Base-by-base conservation (phyloP, 345 rosid species). In the Bretschneidera sinensis region DNA sequence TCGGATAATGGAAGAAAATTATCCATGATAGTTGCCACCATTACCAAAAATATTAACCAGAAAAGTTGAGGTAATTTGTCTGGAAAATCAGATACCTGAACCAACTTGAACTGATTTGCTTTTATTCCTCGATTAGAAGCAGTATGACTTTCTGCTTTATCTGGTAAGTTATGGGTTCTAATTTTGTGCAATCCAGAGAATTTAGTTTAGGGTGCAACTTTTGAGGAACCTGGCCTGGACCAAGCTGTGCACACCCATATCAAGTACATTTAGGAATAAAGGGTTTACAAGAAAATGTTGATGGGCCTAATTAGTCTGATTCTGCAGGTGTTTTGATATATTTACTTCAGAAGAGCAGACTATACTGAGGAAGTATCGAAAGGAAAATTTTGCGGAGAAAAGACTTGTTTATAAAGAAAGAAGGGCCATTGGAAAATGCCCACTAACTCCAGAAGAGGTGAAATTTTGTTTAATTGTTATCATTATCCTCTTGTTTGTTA, bases 401-500 rank as follows among this genome's bases (percentile, higher is more conserved):
- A 81, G 51, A 55, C 95, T 91, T 43, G 53, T 87, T 54, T 82
- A 79, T 59, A 66, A 72, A 16, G 87, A 88, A 83, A 83, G 96
- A 71, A 79, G 97, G 64, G 95, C 88, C 56, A 89, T 87, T 17
- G 97, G 99, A 35, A 92, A 90, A 72, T 87, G 92, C 57, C 97
- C 96, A 48, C 71, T 94, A 62, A 85, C 95, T 67, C 99, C 96
- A 57, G 96, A 85, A 81, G 95, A 90, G 95, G 97, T 89, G 71
- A n/a, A 9, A 52, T 45, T 45, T 52, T 65, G 43, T 60, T 47
- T 63, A 9, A 54, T 53, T n/a, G n/a, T n/a, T n/a, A n/a, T n/a
- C n/a, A n/a, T 54, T 31, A 16, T 33, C 48, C 17, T 14, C 16
- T 39, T 39, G 2, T 39, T 39, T 39, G 45, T 39, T 39, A 13